Percentiles rank a stretch among this genome's conserved stretches.
Evolutionary conservation across 2,329 filamentous ascomycete genomes (phyloP).

Genomic region (Botrytis paeoniae): DNA sequence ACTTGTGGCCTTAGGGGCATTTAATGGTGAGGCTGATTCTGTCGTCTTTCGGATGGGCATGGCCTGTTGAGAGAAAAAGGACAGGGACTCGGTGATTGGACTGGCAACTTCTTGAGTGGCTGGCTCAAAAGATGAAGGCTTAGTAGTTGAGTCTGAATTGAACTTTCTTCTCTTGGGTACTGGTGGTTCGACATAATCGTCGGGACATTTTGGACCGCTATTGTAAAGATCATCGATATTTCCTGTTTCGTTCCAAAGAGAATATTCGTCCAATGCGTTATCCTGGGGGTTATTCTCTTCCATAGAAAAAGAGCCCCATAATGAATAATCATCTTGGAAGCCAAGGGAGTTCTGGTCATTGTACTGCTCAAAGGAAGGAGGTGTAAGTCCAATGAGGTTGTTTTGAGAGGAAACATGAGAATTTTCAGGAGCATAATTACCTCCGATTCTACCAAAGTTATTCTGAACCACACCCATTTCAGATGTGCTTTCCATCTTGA

Average conservation of each 20-base stretch:
- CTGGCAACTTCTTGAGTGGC: background rate
- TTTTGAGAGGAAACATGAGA: constrained; percentile 7
- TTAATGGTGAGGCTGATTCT: background rate
- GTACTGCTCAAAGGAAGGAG: constrained; percentile 20
- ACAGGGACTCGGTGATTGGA: background rate
- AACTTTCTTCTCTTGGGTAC: constrained; percentile 2
- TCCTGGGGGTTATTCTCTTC: background rate
- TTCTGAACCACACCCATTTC: background rate
- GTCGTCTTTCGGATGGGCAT: background rate
- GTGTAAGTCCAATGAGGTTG: constrained; percentile 21
- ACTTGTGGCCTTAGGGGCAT: background rate
- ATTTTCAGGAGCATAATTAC: constrained; percentile 21
- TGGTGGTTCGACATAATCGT: background rate
- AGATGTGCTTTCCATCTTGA: constrained; percentile 13
- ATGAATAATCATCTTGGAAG: constrained; percentile 7
- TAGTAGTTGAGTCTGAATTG: background rate
- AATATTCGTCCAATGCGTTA: background rate
- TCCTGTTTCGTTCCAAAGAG: background rate
- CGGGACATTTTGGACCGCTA: background rate
- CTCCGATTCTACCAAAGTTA: constrained; percentile 12
- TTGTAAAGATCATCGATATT: constrained; percentile 1
- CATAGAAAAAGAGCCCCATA: background rate
- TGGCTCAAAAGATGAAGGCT: background rate
- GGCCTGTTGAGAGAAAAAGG: constrained; percentile 1
- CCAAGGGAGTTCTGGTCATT: constrained; percentile 5